These are phyloP conservation scores for Cryphonectria naterciae DNA, from an alignment of 2,329 filamentous ascomycete genomes.

Conservation along the genomic window DNA sequence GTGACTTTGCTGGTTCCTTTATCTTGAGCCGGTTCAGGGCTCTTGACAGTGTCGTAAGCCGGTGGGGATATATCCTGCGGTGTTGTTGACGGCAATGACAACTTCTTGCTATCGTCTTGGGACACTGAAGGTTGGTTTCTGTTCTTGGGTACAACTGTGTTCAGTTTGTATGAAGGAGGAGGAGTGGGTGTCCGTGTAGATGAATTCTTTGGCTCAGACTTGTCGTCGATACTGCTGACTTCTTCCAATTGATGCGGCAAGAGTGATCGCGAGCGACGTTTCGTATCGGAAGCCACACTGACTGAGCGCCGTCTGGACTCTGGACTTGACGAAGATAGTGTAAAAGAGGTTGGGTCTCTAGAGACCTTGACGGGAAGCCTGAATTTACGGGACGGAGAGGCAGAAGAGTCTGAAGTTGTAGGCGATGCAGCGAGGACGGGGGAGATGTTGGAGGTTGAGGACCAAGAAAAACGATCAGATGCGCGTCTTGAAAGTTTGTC, in stretches of 20 bases:
- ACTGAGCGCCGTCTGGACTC: slow-evolving; percentile 17
- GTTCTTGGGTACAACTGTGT: not conserved
- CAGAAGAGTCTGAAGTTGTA: not conserved
- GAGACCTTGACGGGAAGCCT: slow-evolving; percentile 17
- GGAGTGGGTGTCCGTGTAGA: not conserved
- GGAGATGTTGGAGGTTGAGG: not conserved
- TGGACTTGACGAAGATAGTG: slow-evolving; percentile 9
- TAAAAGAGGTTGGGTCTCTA: slow-evolving; percentile 9
- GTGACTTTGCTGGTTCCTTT: not conserved
- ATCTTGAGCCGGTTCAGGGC: not conserved
- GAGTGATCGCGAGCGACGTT: slow-evolving; percentile 11
- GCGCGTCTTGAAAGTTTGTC: not conserved
- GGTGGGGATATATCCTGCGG: not conserved
- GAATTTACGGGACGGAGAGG: slow-evolving; percentile 10
- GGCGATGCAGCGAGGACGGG: slow-evolving; percentile 1
- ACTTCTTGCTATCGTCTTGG: not conserved
- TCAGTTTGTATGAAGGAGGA: not conserved
- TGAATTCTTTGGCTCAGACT: not conserved
- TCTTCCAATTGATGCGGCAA: slow-evolving; percentile 7
- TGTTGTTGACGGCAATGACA: not conserved
- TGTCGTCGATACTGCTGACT: not conserved
- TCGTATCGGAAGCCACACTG: slow-evolving; percentile 13
- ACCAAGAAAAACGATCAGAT: slow-evolving; percentile 18
- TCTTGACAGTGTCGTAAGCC: not conserved
- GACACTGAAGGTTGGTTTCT: not conserved